phyloP scores from a whole-genome alignment of 2,329 filamentous ascomycete species.

The Claviceps arundinis region DNA sequence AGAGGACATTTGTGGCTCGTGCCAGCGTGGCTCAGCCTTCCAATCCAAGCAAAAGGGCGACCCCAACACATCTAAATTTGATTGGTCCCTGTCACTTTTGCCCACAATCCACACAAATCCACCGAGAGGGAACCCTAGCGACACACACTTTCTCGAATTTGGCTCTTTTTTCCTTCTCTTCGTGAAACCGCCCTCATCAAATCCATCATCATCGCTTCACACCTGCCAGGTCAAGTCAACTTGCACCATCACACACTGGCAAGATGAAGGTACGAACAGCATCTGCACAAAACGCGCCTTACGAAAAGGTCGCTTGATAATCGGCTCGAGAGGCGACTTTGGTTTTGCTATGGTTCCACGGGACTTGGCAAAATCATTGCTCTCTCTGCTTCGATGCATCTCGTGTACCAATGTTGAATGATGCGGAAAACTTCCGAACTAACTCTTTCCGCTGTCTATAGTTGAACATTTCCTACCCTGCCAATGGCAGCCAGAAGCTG shows the following conservation, averaged over 20 bases:
- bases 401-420: background rate
- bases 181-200: slow-evolving; percentile 5
- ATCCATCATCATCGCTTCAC: slow-evolving; percentile 21
- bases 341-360: no score
- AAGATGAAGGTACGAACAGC: slow-evolving; percentile 31
- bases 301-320: background rate
- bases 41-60: background rate
- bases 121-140: slow-evolving; percentile 24
- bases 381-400: background rate
- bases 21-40: background rate
- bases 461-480: slow-evolving; percentile 72
- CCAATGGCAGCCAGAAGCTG: slow-evolving; percentile 99
- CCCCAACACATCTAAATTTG: slow-evolving; percentile 4
- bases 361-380: background rate
- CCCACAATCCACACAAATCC: slow-evolving; percentile 5
- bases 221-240: slow-evolving; percentile 28
- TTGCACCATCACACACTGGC: slow-evolving; percentile 32
- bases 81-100: slow-evolving; percentile 18
- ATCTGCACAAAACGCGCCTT: background rate
- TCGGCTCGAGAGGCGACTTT: background rate
- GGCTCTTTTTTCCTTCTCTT: slow-evolving; percentile 25
- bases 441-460: slow-evolving; percentile 19
- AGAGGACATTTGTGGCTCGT: slow-evolving; percentile 3
- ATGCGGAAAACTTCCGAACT: slow-evolving; percentile 12
- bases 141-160: slow-evolving; percentile 28